phyloP scores from a whole-genome alignment of 2,329 filamentous ascomycete species.

The Talaromyces pinophilus region DNA sequence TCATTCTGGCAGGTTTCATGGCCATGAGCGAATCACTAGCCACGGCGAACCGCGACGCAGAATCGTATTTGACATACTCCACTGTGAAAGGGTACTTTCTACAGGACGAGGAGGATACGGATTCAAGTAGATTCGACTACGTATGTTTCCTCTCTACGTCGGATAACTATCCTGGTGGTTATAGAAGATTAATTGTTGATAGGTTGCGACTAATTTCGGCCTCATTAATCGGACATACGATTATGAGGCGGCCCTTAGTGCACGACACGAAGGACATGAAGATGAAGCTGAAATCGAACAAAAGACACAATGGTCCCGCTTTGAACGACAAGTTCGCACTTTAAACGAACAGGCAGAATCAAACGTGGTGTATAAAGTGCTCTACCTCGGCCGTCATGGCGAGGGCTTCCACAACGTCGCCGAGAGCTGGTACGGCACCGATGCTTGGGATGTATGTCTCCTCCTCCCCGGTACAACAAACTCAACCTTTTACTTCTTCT shows the following conservation, averaged over 20 bases:
- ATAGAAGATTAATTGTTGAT: background rate
- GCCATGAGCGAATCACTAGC: conserved; percentile 26
- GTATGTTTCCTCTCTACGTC: conserved; percentile 33
- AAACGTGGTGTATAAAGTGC: conserved; percentile 54
- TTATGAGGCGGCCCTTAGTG: conserved; percentile 30
- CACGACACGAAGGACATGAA: background rate
- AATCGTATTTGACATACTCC: conserved; percentile 37
- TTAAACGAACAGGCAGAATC: conserved; percentile 46
- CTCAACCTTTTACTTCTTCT: too few relatives aligned
- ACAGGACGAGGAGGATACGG: conserved; percentile 53
- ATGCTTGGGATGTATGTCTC: conserved; percentile 58
- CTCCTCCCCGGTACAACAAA: background rate
- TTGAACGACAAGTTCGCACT: conserved; percentile 49
- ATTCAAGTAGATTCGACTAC: conserved; percentile 52
- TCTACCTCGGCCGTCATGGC: conserved; percentile 63
- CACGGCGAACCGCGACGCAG: background rate
- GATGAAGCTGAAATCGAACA: conserved; percentile 16
- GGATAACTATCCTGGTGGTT: background rate
- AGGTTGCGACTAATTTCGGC: conserved; percentile 51
- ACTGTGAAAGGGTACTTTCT: conserved; percentile 53
- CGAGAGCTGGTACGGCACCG: conserved; percentile 59
- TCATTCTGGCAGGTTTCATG: conserved; percentile 23
- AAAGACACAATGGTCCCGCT: conserved; percentile 59
- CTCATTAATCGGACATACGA: conserved; percentile 51
- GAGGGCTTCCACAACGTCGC: conserved; percentile 65